These are phyloP conservation scores for Phytophthora brassicae DNA, from an alignment of 352 stramenopile species.

Conservation along the genomic window DNA sequence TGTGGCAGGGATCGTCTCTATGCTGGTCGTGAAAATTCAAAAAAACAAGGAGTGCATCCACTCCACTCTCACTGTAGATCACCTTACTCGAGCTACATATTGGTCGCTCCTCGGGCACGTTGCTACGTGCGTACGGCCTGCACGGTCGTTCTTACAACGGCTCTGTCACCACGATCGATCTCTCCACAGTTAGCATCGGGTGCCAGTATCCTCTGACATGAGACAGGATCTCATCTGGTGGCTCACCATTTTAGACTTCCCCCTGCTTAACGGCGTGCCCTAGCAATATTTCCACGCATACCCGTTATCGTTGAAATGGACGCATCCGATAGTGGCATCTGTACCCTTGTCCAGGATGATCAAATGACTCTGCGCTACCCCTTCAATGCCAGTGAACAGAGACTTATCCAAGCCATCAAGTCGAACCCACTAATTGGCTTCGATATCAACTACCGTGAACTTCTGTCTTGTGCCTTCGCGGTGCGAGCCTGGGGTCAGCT, in stretches of 20 bases:
- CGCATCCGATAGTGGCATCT: conserved; percentile 12
- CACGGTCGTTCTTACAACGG: conserved; percentile 1
- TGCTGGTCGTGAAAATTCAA: background rate
- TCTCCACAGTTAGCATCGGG: background rate
- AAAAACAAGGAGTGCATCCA: background rate
- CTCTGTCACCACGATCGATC: conserved; percentile 1
- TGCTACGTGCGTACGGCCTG: background rate
- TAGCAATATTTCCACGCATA: conserved; percentile 2
- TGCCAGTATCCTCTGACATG: conserved; percentile 4
- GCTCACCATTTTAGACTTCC: conserved; percentile 2
- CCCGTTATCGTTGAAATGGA: conserved; percentile 17
- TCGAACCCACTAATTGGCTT: background rate
- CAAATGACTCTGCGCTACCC: background rate
- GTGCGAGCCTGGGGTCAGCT: conserved; percentile 1
- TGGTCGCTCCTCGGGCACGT: background rate
- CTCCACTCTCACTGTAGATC: background rate
- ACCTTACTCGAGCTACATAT: background rate
- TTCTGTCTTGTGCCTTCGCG: conserved; percentile 7
- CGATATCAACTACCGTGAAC: conserved; percentile 33
- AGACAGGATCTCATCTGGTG: conserved; percentile 16
- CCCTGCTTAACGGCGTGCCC: conserved; percentile 19
- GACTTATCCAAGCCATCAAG: background rate
- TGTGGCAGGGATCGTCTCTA: background rate
- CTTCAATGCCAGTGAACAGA: background rate
- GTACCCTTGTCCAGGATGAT: background rate